These are phyloP conservation scores for Debaryomyces prosopidis DNA, from an alignment of 805 yeast genomes.

Conservation along the genomic window DNA sequence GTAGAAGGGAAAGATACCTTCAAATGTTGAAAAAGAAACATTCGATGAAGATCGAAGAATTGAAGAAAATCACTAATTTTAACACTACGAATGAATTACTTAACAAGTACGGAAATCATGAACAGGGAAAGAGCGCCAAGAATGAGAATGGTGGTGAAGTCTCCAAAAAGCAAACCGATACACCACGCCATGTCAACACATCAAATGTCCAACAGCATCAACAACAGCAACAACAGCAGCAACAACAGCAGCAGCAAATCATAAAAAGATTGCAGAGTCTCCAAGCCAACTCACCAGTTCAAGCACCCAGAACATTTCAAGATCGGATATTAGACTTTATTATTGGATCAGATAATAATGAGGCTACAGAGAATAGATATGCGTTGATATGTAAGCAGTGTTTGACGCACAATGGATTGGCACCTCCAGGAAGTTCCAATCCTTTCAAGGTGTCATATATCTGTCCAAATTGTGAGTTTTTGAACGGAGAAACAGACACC, in stretches of 20 bases:
- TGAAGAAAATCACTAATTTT: conserved; percentile 73
- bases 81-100: conserved; percentile 74
- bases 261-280: neutral
- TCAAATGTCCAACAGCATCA: neutral
- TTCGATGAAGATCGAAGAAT: conserved; percentile 57
- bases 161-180: neutral
- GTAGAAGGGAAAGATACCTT: conserved; percentile 20
- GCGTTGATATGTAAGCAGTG: conserved; percentile 76
- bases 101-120: conserved; percentile 46
- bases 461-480: conserved; percentile 66
- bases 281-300: neutral
- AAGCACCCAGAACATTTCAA: conserved; percentile 24
- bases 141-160: neutral
- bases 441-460: conserved; percentile 54
- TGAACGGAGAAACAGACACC: conserved; percentile 27
- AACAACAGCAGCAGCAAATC: neutral
- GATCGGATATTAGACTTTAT: conserved; percentile 39
- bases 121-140: neutral
- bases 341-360: conserved; percentile 62
- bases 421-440: conserved; percentile 60
- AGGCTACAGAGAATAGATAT: conserved; percentile 56
- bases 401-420: conserved; percentile 73
- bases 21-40: conserved; percentile 45
- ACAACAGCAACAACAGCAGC: neutral
- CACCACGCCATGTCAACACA: neutral